Evolutionary conservation across 2,329 filamentous ascomycete species (phyloP).

Genomic region (Diaporthe citri): DNA sequence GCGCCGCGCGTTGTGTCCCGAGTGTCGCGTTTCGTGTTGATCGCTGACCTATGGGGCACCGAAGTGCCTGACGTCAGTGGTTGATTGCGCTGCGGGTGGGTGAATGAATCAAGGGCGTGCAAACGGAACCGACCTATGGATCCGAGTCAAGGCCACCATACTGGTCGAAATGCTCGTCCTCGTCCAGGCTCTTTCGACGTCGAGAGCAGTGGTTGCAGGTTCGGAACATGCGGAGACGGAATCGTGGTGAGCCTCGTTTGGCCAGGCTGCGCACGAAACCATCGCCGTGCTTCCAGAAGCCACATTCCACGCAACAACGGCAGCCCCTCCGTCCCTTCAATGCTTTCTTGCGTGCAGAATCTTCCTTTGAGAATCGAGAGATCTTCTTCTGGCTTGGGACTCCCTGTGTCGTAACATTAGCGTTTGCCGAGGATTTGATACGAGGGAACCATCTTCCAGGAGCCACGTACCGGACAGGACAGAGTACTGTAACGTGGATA

Average conservation of each 20-base stretch:
- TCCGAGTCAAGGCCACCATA: not conserved
- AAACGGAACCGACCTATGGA: not conserved
- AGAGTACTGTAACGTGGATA: not conserved
- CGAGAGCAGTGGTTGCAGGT: not conserved
- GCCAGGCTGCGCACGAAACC: not conserved
- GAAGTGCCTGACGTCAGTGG: not conserved
- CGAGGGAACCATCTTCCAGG: fast-evolving
- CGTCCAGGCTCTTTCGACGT: not conserved
- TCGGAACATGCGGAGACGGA: not conserved
- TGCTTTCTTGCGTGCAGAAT: not conserved
- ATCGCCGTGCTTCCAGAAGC: not conserved
- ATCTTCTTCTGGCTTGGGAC: not conserved
- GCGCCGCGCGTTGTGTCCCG: not conserved
- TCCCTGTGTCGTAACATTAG: not conserved
- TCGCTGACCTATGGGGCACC: not conserved
- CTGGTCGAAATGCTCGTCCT: not conserved
- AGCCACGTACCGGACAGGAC: not conserved
- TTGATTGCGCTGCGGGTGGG: fast-evolving
- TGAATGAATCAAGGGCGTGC: too few relatives aligned
- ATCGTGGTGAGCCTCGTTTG: not conserved
- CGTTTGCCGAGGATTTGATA: not conserved
- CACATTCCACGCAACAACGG: not conserved
- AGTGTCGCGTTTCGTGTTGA: not conserved
- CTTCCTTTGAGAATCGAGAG: not conserved
- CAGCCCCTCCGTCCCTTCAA: not conserved